These are phyloP conservation scores for Cutaneotrichosporon cyanovorans DNA, from an alignment of 1,284 basidiomycete genomes.

Conservation along the genomic window DNA sequence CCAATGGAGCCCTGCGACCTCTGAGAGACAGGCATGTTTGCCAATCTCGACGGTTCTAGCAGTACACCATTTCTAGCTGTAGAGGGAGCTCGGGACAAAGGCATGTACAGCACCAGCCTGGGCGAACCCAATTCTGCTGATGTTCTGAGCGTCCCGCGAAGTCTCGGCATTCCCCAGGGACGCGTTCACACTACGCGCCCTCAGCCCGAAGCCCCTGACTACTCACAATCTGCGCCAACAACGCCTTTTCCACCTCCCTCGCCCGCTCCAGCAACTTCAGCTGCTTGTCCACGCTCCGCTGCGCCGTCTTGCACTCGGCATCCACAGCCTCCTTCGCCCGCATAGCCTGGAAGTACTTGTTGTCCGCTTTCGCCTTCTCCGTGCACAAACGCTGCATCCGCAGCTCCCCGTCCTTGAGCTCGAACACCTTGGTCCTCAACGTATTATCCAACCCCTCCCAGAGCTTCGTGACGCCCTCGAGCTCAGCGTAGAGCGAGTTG, in stretches of 20 bases:
- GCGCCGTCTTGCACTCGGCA: constrained; percentile 62
- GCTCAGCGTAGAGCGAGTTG: constrained; percentile 70
- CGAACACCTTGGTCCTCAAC: constrained; percentile 74
- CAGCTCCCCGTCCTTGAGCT: constrained; percentile 69
- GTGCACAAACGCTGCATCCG: constrained; percentile 56
- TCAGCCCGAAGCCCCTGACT: too few species aligned
- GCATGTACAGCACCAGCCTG: too few species aligned
- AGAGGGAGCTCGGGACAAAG: too few species aligned
- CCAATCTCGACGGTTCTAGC: too few species aligned
- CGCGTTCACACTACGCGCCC: too few species aligned
- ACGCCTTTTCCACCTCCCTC: constrained; percentile 58
- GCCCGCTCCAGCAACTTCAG: constrained; percentile 65
- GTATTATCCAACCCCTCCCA: constrained; percentile 83
- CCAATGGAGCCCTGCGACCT: too few species aligned
- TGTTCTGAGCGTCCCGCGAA: too few species aligned
- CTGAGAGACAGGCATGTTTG: too few species aligned
- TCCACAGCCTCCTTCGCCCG: constrained; percentile 78
- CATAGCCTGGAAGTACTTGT: constrained; percentile 88
- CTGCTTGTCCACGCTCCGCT: constrained; percentile 67
- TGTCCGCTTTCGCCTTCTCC: constrained; percentile 89
- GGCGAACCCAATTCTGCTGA: too few species aligned
- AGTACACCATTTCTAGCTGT: too few species aligned
- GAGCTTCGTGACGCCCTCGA: constrained; percentile 75
- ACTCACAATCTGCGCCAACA: constrained; percentile 56
- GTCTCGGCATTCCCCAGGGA: too few species aligned